A percentile compares a stretch with the other conserved stretches of the same genome.
These are phyloP conservation scores for Saksenaea vasiformis DNA, from an alignment of 371 early-diverging fungal species.

Conservation along the genomic window DNA sequence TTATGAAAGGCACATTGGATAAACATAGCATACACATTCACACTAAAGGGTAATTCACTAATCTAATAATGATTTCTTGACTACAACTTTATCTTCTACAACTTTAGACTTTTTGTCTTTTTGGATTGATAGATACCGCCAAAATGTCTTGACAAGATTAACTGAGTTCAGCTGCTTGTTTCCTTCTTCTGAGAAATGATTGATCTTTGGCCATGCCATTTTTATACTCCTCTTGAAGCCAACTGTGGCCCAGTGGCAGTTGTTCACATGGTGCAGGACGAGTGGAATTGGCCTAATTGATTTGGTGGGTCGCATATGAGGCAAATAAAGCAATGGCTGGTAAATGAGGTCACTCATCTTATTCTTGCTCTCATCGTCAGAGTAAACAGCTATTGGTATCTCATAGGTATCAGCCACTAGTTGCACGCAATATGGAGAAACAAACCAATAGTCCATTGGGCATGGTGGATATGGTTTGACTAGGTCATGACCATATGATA, in stretches of 20 bases:
- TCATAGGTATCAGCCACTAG: neutral
- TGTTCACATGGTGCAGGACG: neutral
- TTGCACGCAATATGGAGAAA: neutral
- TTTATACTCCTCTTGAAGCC: neutral
- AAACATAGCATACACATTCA: too few relatives aligned
- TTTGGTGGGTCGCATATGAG: neutral
- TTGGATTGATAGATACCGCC: neutral
- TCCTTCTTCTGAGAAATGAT: neutral
- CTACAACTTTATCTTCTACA: too few relatives aligned
- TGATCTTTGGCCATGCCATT: neutral
- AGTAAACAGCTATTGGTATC: neutral
- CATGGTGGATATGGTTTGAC: neutral
- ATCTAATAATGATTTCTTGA: too few relatives aligned
- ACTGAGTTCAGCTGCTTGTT: neutral
- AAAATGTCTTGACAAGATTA: neutral
- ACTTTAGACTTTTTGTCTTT: neutral
- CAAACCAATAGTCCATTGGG: neutral
- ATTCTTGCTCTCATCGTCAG: neutral
- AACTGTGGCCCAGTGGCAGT: neutral
- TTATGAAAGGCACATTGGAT: too few relatives aligned
- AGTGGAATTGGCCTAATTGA: neutral
- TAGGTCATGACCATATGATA: neutral
- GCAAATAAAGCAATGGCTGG: neutral
- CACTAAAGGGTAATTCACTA: too few relatives aligned
- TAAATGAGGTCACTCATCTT: neutral